Percentiles rank a stretch among this genome's conserved stretches.
Conservation (phyloP, 306 rosid species). For the Parietaria judaica region DNA sequence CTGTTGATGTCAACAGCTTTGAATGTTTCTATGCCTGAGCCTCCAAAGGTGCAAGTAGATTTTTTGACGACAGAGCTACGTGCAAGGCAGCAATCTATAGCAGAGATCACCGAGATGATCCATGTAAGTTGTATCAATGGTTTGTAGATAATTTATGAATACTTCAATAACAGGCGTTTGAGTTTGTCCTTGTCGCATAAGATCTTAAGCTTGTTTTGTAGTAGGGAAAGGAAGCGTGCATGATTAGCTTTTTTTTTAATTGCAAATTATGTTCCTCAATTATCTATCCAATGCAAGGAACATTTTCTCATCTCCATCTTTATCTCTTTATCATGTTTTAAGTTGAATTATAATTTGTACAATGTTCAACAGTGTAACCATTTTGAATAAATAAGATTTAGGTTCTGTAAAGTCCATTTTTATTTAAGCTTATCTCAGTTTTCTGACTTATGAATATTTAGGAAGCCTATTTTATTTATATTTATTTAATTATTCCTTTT, state of each 20-base stretch:
- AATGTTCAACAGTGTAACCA: not conserved
- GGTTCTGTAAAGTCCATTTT: no score
- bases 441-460: no score
- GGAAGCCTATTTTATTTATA: no score
- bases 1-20: constrained; percentile 85
- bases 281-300: not conserved
- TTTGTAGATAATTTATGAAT: constrained; percentile 10
- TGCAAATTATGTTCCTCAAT: not conserved
- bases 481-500: no score
- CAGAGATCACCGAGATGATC: constrained; percentile 97
- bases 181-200: not conserved
- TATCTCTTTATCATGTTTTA: not conserved
- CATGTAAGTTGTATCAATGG: constrained; percentile 59
- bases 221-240: no score
- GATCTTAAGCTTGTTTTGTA: constrained; percentile 4
- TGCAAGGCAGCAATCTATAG: constrained; percentile 70
- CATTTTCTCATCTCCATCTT: not conserved
- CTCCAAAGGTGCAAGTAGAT: constrained; percentile 30
- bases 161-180: not conserved
- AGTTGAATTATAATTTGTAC: not conserved
- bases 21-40: constrained; percentile 35
- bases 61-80: constrained; percentile 54
- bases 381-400: not conserved
- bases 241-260: no score
- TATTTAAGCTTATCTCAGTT: no score